phyloP scores from a whole-genome alignment of 2,329 filamentous ascomycete genomes.

The Torrubiella hemipterigena region DNA sequence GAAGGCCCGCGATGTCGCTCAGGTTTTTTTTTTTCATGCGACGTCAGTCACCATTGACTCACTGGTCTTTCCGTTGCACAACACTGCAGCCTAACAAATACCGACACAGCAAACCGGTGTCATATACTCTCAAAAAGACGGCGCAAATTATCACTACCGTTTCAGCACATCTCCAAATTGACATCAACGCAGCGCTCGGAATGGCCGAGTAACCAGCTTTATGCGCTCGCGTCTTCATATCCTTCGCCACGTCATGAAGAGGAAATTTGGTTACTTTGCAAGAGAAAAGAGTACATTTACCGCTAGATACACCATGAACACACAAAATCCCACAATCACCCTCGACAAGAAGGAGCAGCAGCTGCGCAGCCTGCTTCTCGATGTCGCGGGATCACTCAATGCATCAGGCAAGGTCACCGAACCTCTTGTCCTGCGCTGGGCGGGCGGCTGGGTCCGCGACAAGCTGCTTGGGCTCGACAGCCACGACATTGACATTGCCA shows the following conservation, averaged over 20 bases:
- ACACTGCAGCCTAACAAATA: too few species aligned
- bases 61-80: too few species aligned
- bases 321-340: conserved; percentile 22
- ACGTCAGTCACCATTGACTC: too few species aligned
- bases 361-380: conserved; percentile 65
- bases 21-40: too few species aligned
- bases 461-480: conserved; percentile 62
- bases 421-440: conserved; percentile 59
- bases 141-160: too few species aligned
- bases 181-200: too few species aligned
- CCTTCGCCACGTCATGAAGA: conserved; percentile 18
- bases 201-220: too few species aligned
- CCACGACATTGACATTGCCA: conserved; percentile 75
- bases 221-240: conserved; percentile 4
- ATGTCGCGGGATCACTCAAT: conserved; percentile 59
- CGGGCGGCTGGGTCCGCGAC: conserved; percentile 80
- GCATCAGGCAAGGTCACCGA: conserved; percentile 31
- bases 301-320: too few species aligned
- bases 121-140: too few species aligned
- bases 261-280: conserved; percentile 17
- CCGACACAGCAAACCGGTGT: too few species aligned
- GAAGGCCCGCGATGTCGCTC: too few species aligned
- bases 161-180: too few species aligned
- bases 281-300: conserved; percentile 1
- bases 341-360: conserved; percentile 62